These are phyloP conservation scores for Glonium stellatum DNA, from an alignment of 495 filamentous ascomycete species.

Conservation along the genomic window DNA sequence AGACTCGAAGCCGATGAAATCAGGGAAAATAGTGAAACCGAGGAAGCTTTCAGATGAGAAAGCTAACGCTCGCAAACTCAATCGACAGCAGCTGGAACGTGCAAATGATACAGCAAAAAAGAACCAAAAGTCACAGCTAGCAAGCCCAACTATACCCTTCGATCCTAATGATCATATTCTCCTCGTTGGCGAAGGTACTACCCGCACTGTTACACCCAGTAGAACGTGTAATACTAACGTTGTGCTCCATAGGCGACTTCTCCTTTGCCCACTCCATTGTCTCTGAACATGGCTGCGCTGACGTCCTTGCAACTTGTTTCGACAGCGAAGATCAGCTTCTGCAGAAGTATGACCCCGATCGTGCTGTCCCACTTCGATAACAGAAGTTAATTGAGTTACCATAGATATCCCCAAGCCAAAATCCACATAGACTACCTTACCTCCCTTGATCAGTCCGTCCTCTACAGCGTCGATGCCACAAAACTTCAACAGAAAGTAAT, in stretches of 20 bases:
- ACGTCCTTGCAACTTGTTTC: constrained; percentile 58
- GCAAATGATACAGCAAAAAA: too few species aligned
- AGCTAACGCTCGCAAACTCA: too few species aligned
- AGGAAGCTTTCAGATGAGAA: too few species aligned
- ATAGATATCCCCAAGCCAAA: constrained; percentile 58
- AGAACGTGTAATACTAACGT: neutral
- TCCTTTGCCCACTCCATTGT: constrained; percentile 76
- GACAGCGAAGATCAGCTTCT: constrained; percentile 37
- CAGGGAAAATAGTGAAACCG: too few species aligned
- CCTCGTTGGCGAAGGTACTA: constrained; percentile 72
- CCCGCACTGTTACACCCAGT: constrained; percentile 8
- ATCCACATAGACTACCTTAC: constrained; percentile 51
- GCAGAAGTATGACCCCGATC: constrained; percentile 11
- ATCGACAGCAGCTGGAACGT: too few species aligned
- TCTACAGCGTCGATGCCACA: constrained; percentile 23
- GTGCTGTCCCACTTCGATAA: neutral
- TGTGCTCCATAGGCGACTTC: constrained; percentile 57
- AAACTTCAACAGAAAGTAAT: constrained; percentile 13
- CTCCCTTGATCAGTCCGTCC: constrained; percentile 14
- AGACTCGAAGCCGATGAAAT: too few species aligned
- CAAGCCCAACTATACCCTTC: constrained; percentile 62
- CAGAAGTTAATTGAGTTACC: neutral
- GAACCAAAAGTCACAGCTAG: too few species aligned
- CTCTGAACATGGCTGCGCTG: constrained; percentile 59
- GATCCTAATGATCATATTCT: constrained; percentile 62